Conservation (phyloP, 208 protist genomes). For the Leishmania guyanensis region DNA sequence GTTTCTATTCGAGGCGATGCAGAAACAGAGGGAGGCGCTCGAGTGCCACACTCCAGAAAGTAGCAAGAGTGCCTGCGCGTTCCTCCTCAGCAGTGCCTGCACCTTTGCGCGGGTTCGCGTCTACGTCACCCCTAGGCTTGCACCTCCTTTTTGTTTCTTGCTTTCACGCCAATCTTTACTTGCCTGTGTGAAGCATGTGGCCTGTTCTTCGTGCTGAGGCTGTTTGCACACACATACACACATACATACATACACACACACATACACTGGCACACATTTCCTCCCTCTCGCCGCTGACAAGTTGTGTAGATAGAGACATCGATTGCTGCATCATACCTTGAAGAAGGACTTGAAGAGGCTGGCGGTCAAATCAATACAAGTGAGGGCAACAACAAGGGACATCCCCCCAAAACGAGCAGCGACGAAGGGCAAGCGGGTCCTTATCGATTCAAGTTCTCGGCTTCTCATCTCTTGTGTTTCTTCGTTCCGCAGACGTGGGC, state of each 20-base stretch:
- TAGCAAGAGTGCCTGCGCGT: not conserved
- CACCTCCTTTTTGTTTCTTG: not conserved
- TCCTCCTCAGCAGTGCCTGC: not conserved
- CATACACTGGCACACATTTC: not conserved
- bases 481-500: not conserved
- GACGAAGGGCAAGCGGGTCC: not conserved
- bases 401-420: not conserved
- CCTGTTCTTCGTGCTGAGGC: not conserved
- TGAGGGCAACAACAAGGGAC: not conserved
- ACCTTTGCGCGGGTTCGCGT: not conserved
- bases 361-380: not conserved
- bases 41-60: not conserved
- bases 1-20: too few relatives aligned
- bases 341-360: not conserved
- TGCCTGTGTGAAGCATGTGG: not conserved
- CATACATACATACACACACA: not conserved
- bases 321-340: not conserved
- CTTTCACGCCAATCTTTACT: not conserved
- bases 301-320: not conserved
- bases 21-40: not conserved
- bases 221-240: not conserved
- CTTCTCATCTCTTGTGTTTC: not conserved
- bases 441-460: not conserved
- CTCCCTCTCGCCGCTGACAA: not conserved
- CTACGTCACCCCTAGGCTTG: not conserved